Percentiles rank a stretch among this genome's conserved stretches.
Evolutionary conservation across 1,284 basidiomycete genomes (phyloP).

Genomic region (Apiotrichum veenhuisii): DNA sequence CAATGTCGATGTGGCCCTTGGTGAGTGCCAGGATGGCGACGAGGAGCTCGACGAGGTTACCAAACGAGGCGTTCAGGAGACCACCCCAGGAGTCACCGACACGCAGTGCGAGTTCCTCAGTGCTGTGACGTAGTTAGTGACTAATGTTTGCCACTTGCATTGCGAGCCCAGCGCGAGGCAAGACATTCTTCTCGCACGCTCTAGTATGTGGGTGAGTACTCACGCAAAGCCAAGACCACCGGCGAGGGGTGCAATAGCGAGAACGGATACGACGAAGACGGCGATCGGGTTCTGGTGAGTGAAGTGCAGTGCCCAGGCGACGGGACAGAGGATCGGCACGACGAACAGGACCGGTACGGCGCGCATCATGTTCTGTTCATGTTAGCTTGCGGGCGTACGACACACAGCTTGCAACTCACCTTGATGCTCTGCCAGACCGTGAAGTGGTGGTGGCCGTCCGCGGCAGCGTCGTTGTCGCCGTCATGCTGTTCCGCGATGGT

Average conservation of each 20-base stretch:
- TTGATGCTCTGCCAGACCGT: conserved; percentile 14
- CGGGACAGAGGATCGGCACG: conserved; percentile 55
- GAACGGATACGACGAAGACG: conserved; percentile 69
- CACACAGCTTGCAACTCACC: conserved; percentile 11
- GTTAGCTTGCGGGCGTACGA: neutral
- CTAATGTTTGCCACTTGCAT: neutral
- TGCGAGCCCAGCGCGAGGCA: neutral
- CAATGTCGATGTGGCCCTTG: conserved; percentile 74
- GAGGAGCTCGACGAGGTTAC: conserved; percentile 54
- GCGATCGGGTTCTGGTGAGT: conserved; percentile 56
- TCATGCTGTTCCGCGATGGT: conserved; percentile 1
- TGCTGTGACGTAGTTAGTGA: conserved; percentile 23
- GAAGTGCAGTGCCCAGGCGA: conserved; percentile 69
- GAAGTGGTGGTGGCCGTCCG: conserved; percentile 1
- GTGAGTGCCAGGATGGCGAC: conserved; percentile 71
- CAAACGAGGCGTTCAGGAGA: conserved; percentile 52
- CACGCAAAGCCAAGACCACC: conserved; percentile 51
- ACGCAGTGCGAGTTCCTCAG: conserved; percentile 52
- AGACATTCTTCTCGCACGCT: neutral
- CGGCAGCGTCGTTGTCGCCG: conserved; percentile 1
- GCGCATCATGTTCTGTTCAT: conserved; percentile 35
- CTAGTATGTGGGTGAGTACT: conserved; percentile 1
- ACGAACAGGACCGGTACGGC: conserved; percentile 26
- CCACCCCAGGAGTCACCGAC: conserved; percentile 52
- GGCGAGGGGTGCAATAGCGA: conserved; percentile 51